phyloP scores from a whole-genome alignment of 1,284 basidiomycete species.

The Hortiboletus rubellus region DNA sequence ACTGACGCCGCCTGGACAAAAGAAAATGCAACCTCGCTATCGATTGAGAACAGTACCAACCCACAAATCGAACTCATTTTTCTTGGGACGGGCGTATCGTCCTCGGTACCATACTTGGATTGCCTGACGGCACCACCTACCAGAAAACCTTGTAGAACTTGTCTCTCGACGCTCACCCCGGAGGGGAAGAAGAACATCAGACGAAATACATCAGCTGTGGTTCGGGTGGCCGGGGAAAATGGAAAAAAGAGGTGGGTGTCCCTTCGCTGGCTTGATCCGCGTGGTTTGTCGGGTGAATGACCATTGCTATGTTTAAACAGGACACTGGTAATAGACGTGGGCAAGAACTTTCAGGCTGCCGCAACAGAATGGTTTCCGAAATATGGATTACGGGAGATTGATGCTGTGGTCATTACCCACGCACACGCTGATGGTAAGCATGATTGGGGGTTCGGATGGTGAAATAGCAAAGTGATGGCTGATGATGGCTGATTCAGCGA shows the following conservation, averaged over 20 bases:
- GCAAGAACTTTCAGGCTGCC: slow-evolving; percentile 76
- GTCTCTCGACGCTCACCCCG: slow-evolving; percentile 61
- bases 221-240: slow-evolving; percentile 54
- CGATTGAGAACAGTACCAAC: neutral
- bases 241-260: slow-evolving; percentile 53
- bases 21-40: neutral
- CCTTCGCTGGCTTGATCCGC: neutral
- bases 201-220: slow-evolving; percentile 70
- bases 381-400: slow-evolving; percentile 69
- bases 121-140: slow-evolving; percentile 61
- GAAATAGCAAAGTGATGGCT: neutral
- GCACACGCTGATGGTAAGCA: slow-evolving; percentile 72
- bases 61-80: slow-evolving; percentile 61
- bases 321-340: slow-evolving; percentile 77
- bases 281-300: slow-evolving; percentile 2
- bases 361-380: slow-evolving; percentile 81
- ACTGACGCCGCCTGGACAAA: neutral
- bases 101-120: slow-evolving; percentile 61
- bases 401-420: slow-evolving; percentile 78
- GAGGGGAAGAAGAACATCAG: slow-evolving; percentile 75
- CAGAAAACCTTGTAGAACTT: slow-evolving; percentile 56
- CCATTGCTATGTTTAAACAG: slow-evolving; percentile 35
- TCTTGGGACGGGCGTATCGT: slow-evolving; percentile 75
- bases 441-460: neutral
- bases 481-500: slow-evolving; percentile 47